Evolutionary conservation across 108 stramenopile genomes (phyloP).

Genomic region (Skeletonema marinoi): DNA sequence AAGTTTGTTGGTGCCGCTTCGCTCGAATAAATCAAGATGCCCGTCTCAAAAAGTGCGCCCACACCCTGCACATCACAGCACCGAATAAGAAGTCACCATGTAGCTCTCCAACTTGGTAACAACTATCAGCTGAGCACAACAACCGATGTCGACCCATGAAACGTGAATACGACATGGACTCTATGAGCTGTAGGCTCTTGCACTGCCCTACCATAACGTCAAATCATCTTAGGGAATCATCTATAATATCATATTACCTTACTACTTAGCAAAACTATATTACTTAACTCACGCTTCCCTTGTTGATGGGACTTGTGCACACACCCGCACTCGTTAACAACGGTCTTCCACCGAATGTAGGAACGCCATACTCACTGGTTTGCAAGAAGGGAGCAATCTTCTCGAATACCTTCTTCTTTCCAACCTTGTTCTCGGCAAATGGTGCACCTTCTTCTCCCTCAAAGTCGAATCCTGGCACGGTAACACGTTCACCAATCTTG

Average conservation of each 20-base stretch:
- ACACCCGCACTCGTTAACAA: constrained; percentile 89
- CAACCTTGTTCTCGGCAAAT: constrained; percentile 90
- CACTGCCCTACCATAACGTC: not conserved
- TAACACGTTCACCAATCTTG: constrained; percentile 91
- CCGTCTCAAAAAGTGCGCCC: no score
- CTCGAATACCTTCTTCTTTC: constrained; percentile 99
- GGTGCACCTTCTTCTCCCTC: constrained; percentile 85
- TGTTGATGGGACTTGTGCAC: constrained; percentile 82
- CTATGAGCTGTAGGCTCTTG: no score
- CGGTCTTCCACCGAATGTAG: constrained; percentile 84
- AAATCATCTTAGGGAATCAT: no score
- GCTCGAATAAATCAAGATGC: no score
- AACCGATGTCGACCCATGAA: no score
- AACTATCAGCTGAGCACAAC: no score
- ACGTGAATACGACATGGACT: no score
- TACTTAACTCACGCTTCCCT: constrained; percentile 42
- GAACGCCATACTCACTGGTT: constrained; percentile 85
- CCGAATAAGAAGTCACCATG: no score
- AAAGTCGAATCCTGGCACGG: constrained; percentile 79
- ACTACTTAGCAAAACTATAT: not conserved
- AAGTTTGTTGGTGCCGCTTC: no score
- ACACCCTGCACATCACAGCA: no score
- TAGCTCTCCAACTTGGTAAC: no score
- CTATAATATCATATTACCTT: not conserved
- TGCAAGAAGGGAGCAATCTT: constrained; percentile 89